phyloP scores from a whole-genome alignment of 257 asterid genomes.

The Scutellaria baicalensis region DNA sequence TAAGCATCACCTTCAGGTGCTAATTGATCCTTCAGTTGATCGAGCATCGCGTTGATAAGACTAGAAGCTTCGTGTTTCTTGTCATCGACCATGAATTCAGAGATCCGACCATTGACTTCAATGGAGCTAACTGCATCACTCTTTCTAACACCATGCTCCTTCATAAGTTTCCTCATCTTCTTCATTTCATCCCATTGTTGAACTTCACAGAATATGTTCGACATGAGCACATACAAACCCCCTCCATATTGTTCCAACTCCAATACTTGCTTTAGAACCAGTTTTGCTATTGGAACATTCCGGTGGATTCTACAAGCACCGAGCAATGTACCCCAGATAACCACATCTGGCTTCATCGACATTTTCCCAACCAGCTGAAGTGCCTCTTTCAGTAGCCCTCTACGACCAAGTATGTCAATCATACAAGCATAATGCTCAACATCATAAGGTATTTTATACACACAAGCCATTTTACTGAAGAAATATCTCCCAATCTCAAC shows the following conservation, averaged over 20 bases:
- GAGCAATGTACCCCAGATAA: conserved; percentile 54
- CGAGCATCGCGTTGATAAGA: conserved; percentile 22
- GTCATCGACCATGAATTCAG: conserved; percentile 49
- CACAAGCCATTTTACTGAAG: conserved; percentile 34
- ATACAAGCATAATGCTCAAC: conserved; percentile 54
- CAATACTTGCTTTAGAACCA: conserved; percentile 42
- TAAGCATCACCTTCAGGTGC: conserved; percentile 16
- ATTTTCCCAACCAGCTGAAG: conserved; percentile 38
- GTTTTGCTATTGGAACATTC: conserved; percentile 33
- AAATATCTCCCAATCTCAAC: conserved; percentile 34
- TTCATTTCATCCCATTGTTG: conserved; percentile 42
- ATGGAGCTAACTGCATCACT: conserved; percentile 44
- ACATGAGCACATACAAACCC: conserved; percentile 46
- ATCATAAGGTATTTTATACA: conserved; percentile 28
- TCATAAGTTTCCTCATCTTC: conserved; percentile 52
- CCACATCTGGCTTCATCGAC: conserved; percentile 48
- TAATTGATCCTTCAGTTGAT: conserved; percentile 38
- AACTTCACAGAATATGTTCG: conserved; percentile 52
- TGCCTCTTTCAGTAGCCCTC: conserved; percentile 48
- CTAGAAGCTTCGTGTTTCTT: conserved; percentile 29
- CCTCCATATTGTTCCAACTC: conserved; percentile 34
- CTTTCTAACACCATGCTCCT: conserved; percentile 28
- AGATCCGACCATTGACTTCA: conserved; percentile 26
- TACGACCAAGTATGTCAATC: conserved; percentile 56
- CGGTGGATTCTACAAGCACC: conserved; percentile 47